Evolutionary conservation across 73 alveolate genomes (phyloP).

Genomic region (Blepharisma japonicum): DNA sequence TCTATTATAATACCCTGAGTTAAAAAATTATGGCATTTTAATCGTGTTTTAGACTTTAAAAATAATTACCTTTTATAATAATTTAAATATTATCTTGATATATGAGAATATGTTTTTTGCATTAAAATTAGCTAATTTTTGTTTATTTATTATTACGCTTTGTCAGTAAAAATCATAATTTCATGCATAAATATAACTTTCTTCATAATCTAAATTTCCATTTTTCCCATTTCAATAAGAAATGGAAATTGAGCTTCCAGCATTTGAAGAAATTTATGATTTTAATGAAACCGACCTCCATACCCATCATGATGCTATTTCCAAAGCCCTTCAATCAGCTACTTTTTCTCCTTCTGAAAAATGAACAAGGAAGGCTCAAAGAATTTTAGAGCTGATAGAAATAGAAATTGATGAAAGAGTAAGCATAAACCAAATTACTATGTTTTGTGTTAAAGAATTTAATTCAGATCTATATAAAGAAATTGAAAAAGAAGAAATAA

Average conservation of each 20-base stretch:
- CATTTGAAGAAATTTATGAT: slow-evolving; percentile 24
- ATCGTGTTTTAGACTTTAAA: no score
- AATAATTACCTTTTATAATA: no score
- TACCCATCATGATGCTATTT: background rate
- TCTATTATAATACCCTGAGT: no score
- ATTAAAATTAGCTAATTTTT: no score
- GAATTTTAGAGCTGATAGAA: slow-evolving; percentile 8
- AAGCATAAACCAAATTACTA: slow-evolving; percentile 1
- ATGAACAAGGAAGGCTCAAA: background rate
- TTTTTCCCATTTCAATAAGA: background rate
- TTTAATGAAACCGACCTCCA: slow-evolving; percentile 7
- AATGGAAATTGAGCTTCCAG: slow-evolving; percentile 23
- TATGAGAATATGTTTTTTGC: no score
- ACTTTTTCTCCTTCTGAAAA: background rate
- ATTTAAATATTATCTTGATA: no score
- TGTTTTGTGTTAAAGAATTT: slow-evolving; percentile 15
- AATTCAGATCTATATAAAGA: slow-evolving; percentile 17
- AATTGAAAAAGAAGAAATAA: background rate
- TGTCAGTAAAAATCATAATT: no score
- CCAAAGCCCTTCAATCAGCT: background rate
- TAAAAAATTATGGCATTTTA: no score
- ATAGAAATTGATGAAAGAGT: slow-evolving; percentile 20
- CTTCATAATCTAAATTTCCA: no score
- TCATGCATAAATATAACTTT: no score
- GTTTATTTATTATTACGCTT: no score